Percentiles rank a stretch among this genome's conserved stretches.
phyloP scores from a whole-genome alignment of 305 asterid species.

The Fraxinus angustifolia region DNA sequence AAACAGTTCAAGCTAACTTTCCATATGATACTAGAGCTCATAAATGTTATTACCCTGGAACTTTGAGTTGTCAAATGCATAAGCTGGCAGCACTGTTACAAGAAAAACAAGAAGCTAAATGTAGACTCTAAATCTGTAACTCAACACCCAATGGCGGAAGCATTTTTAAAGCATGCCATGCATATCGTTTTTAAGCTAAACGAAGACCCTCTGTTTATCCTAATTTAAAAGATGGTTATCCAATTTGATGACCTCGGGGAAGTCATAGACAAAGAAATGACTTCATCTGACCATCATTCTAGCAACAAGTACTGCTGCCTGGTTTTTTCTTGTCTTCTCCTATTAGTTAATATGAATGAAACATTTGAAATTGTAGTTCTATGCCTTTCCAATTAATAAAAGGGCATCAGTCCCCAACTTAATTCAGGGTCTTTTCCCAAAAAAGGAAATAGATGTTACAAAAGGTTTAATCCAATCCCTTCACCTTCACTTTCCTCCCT shows the following conservation, averaged over 20 bases:
- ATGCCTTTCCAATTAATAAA: background rate
- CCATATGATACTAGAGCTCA: background rate
- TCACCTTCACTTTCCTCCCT: too few species aligned
- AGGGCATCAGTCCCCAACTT: background rate
- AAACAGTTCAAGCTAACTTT: background rate
- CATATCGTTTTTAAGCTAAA: background rate
- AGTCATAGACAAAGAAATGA: background rate
- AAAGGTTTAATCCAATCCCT: too few species aligned
- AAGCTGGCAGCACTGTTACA: background rate
- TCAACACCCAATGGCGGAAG: background rate
- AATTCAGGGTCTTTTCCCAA: background rate
- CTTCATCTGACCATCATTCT: background rate
- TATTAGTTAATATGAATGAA: background rate
- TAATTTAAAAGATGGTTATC: background rate
- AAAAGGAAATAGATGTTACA: too few species aligned
- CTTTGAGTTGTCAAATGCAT: background rate
- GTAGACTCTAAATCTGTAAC: background rate
- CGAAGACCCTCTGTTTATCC: background rate
- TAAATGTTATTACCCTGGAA: background rate
- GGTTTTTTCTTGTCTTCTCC: background rate
- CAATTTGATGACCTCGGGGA: background rate
- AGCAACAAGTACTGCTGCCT: background rate
- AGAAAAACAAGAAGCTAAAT: background rate
- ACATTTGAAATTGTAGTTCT: background rate
- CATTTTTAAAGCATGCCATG: background rate